phyloP scores from a whole-genome alignment of 2,329 filamentous ascomycete genomes.

The Penicillium vulpinum region DNA sequence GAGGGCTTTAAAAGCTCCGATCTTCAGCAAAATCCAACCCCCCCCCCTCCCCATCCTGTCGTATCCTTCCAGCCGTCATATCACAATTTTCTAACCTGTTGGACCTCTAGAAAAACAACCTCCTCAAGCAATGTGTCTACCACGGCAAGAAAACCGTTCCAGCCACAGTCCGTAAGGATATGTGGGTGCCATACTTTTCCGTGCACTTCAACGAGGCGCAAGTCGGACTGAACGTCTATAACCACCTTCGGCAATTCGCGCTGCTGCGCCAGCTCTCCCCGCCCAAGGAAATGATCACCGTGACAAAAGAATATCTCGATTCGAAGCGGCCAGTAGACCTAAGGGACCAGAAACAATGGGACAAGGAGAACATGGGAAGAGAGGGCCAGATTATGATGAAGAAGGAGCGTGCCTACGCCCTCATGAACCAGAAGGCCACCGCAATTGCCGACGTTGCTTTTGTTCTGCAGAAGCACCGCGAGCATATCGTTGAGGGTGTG shows the following conservation, averaged over 20 bases:
- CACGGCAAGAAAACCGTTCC: conserved; percentile 65
- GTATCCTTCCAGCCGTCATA: neutral
- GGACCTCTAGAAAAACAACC: conserved; percentile 48
- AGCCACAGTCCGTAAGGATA: conserved; percentile 58
- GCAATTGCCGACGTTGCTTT: conserved; percentile 61
- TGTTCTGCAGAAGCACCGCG: conserved; percentile 53
- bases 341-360: conserved; percentile 42
- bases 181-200: conserved; percentile 62
- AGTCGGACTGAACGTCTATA: conserved; percentile 57
- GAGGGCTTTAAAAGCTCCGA: neutral
- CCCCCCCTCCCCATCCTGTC: neutral
- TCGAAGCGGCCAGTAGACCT: conserved; percentile 41
- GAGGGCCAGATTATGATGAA: conserved; percentile 49
- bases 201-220: conserved; percentile 55
- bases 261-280: conserved; percentile 58
- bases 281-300: conserved; percentile 45
- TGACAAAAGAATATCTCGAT: conserved; percentile 45
- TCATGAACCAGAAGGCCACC: conserved; percentile 67
- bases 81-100: conserved; percentile 10
- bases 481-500: conserved; percentile 34
- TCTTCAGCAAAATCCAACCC: too few species aligned
- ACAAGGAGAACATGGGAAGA: conserved; percentile 43
- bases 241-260: conserved; percentile 61
- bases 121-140: conserved; percentile 60
- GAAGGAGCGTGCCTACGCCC: conserved; percentile 50